phyloP scores from a whole-genome alignment of 345 rosid genomes.

The Sonneratia caseolaris region DNA sequence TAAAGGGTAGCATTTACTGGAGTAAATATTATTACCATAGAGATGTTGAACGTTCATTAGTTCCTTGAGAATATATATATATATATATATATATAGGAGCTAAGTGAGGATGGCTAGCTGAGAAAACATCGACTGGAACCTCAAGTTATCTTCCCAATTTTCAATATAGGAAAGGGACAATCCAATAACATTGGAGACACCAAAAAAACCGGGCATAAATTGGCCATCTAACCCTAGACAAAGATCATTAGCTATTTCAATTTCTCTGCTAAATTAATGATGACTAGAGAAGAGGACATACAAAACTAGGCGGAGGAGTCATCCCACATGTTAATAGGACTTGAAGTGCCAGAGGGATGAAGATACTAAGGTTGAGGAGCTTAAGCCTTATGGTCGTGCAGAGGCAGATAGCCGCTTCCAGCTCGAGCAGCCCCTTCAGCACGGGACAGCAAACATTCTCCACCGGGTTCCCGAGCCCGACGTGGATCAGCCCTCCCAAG shows the following conservation, averaged over 20 bases:
- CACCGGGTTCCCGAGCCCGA: constrained; percentile 33
- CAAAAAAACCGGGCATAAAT: too few species aligned
- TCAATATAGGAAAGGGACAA: too few species aligned
- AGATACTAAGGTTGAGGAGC: constrained; percentile 32
- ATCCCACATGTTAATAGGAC: constrained; percentile 27
- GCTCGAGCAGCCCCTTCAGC: constrained; percentile 31
- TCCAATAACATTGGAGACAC: too few species aligned
- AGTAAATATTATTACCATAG: too few species aligned
- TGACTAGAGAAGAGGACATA: constrained; percentile 22
- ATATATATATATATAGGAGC: too few species aligned
- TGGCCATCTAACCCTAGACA: neutral
- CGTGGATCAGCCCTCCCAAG: constrained; percentile 28
- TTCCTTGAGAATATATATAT: too few species aligned
- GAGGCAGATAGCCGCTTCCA: constrained; percentile 41
- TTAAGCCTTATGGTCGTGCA: constrained; percentile 30
- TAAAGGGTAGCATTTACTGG: too few species aligned
- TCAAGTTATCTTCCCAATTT: neutral
- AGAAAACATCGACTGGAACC: too few species aligned
- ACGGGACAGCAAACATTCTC: constrained; percentile 34
- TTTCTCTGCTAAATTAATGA: neutral
- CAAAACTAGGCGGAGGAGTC: constrained; percentile 36
- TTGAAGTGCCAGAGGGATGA: constrained; percentile 38
- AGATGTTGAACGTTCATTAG: too few species aligned
- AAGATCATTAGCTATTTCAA: too few species aligned
- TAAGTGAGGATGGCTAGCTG: too few species aligned